Evolutionary conservation across 2,329 filamentous ascomycete genomes (phyloP), one percentile per base, ranked within the genome.

Genomic region (Beauveria bassiana): DNA sequence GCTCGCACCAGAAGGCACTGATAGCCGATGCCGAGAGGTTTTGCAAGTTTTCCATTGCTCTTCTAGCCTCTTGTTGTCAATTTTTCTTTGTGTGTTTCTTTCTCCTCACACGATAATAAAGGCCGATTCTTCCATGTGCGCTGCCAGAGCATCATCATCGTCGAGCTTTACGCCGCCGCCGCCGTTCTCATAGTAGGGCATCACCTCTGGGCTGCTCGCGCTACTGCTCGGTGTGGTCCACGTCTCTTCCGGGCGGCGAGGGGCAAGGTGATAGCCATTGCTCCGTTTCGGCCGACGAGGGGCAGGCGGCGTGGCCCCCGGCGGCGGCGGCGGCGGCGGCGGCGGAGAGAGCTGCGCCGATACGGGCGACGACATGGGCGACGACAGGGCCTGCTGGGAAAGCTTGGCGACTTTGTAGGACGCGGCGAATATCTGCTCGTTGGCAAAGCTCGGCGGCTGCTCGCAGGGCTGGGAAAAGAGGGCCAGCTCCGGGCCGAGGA

Each of bases 381-480:
- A 58, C 7, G 50, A 58, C 45, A 45, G 31, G 26, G 53, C 42
- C 7, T 49, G 55, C 26, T 14, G 34, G 4, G 61, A 45, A 16
- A 62, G 50, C 49, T 46, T 59, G 40, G 45, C 61, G 9, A 49
- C 55, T 12, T 50, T 55, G 50, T 62, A 62, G 7, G 61, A 59
- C 3, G 51, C 55, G 40, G 61, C 61, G 55, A 62, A 62, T 18
- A 62, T 59, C 16, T 62, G 55, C 42, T 59, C 55, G 31, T 51
- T 31, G n/a, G 50, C 28, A 2, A 59, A 38, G 24, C 42, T 46
- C 7, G 38, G 14, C 9, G 53, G 60, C 20, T 58, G 46, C 20
- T 18, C 49, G 38, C 52, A 55, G 5, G 20, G 45, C 24, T 56
- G 52, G 7, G 59, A 34, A n/a, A 61, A 45, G 20, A 34, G 16